phyloP scores from a whole-genome alignment of 2,329 filamentous ascomycete genomes.

The Dactylellina sp. region DNA sequence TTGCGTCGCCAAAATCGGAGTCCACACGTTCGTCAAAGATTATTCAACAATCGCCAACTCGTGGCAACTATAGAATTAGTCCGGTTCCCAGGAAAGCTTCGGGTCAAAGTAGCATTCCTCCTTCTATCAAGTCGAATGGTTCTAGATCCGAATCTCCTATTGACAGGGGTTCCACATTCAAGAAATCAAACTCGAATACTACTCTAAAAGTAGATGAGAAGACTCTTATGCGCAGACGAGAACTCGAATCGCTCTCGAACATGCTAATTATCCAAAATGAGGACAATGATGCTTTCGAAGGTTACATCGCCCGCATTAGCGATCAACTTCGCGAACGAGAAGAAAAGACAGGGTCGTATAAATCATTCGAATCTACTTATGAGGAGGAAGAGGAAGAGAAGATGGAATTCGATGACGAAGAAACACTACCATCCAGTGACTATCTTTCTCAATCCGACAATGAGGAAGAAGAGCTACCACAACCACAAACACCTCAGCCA shows the following conservation, averaged over 20 bases:
- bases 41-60: constrained; percentile 18
- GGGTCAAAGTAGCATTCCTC: constrained; percentile 4
- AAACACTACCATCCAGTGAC: constrained; percentile 20
- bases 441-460: constrained; percentile 37
- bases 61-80: constrained; percentile 27
- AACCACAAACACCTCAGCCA: no score
- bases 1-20: constrained; percentile 23
- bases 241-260: constrained; percentile 46
- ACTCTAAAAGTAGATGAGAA: constrained; percentile 41
- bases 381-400: constrained; percentile 27
- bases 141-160: constrained; percentile 29
- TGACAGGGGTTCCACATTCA: constrained; percentile 13
- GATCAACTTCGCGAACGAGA: constrained; percentile 45
- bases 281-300: constrained; percentile 48
- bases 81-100: constrained; percentile 29
- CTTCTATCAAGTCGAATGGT: constrained; percentile 6
- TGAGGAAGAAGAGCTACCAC: constrained; percentile 9
- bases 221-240: constrained; percentile 50
- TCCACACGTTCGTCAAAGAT: constrained; percentile 25
- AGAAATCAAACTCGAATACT: constrained; percentile 30
- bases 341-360: constrained; percentile 50
- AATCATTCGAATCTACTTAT: constrained; percentile 35
- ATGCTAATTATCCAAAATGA: constrained; percentile 49
- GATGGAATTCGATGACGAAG: constrained; percentile 29
- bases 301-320: constrained; percentile 22